Base-by-base conservation (phyloP, 106 monocot species). In the Dendrobium nobile region DNA sequence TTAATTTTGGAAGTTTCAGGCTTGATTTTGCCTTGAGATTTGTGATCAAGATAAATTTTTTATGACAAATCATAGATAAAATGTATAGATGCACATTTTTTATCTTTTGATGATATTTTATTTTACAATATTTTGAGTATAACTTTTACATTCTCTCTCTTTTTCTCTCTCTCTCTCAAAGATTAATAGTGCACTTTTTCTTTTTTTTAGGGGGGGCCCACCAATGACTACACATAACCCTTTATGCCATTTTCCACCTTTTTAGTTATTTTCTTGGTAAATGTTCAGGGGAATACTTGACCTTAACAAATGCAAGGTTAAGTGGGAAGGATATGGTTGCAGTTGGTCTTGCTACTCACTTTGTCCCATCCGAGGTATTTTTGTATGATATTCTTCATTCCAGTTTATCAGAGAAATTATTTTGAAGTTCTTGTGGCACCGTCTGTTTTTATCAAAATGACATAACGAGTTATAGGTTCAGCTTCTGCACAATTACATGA, bases 271-370 rank as follows among this genome's bases (percentile, higher is more conserved):
- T 81, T 41, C 33, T 43, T 41, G 18, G 11, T 77, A 31, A 64
- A 74, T 47, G 78, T 78, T 19, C 77, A 97, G 97, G 97, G 65
- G 97, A 97, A 59, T 97, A 86, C 68, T 83, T 97, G 85, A 92
- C 80, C 42, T 88, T 97, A 80, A 97, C 97, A 77, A 89, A 92
- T 79, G 85, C 92, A 79, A 94, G 90, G 72, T 48, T 97, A 77
- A 89, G 86, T 75, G 97, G 94, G 65, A 94, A 97, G 77, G 94
- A 94, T 80, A 97, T 94, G 86, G 77, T 94, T 85, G 82, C 86
- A 41, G 79, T 73, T 79, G 92, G 97, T 67, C 87, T 97, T 74
- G 92, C 97, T 77, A 94, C 97, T 26, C 90, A 97, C 79, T 94
- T 92, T 87, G 94, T 97, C 54, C 86, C 85, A 78, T 94, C 90